phyloP scores from a whole-genome alignment of 225 moss, liverwort and hornwort genomes.

The Anthoceros angustus region DNA sequence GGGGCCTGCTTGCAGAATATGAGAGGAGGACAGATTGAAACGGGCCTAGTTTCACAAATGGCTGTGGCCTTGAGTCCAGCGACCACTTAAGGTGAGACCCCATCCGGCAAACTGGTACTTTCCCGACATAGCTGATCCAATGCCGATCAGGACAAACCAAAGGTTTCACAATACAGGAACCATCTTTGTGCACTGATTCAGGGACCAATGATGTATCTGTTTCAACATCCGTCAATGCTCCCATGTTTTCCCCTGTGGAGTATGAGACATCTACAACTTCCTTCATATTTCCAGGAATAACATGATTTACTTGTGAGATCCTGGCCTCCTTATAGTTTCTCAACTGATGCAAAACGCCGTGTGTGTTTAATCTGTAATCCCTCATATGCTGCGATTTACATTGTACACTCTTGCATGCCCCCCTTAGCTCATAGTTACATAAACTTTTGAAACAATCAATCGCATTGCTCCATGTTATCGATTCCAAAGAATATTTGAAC shows the following conservation, averaged over 20 bases:
- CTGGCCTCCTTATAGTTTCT: constrained; percentile 15
- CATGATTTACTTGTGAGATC: neutral
- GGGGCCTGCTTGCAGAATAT: constrained; percentile 42
- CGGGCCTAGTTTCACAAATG: constrained; percentile 18
- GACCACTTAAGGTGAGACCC: constrained; percentile 28
- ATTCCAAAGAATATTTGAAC: constrained; percentile 25
- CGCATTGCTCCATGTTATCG: constrained; percentile 53
- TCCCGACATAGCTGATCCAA: neutral
- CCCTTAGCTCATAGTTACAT: constrained; percentile 69
- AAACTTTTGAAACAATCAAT: constrained; percentile 49
- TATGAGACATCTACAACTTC: neutral
- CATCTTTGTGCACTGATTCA: neutral
- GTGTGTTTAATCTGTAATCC: constrained; percentile 36
- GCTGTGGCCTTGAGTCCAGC: constrained; percentile 32
- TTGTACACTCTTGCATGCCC: constrained; percentile 54
- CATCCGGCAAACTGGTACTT: neutral
- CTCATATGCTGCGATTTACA: constrained; percentile 66
- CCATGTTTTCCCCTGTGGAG: neutral
- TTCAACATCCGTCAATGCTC: neutral
- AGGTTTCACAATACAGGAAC: neutral
- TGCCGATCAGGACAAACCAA: neutral
- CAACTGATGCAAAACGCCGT: constrained; percentile 21
- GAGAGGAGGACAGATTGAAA: constrained; percentile 41
- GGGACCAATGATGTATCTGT: neutral
- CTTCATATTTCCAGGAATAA: neutral